Evolutionary conservation across 805 yeast genomes (phyloP).

Genomic region (Barnettozyma wickerhamii): DNA sequence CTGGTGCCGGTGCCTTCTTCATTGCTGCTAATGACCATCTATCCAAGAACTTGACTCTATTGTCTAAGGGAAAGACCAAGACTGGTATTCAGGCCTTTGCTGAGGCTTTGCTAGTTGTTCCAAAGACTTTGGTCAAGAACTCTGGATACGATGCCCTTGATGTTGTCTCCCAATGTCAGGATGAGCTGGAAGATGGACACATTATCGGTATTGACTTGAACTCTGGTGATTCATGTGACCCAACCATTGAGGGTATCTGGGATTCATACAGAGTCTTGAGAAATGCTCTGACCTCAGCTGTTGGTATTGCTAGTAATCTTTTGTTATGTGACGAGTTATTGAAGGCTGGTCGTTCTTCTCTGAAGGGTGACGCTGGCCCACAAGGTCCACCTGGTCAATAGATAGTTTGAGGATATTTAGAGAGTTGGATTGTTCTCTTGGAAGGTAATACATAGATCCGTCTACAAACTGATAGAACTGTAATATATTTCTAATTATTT

Average conservation of each 20-base stretch:
- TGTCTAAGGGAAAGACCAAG: conserved; percentile 78
- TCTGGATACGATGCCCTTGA: conserved; percentile 94
- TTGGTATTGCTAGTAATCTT: conserved; percentile 90
- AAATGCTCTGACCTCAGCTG: conserved; percentile 87
- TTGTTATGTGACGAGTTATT: conserved; percentile 92
- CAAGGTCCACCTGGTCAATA: conserved; percentile 21
- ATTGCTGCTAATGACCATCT: conserved; percentile 74
- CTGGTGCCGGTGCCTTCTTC: conserved; percentile 97
- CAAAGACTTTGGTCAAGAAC: conserved; percentile 87
- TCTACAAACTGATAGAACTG: neutral
- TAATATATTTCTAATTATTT: neutral
- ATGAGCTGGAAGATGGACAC: conserved; percentile 75
- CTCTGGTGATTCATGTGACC: conserved; percentile 95
- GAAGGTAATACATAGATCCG: neutral
- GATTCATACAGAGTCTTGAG: conserved; percentile 92
- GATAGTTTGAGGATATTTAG: neutral
- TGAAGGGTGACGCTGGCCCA: conserved; percentile 41
- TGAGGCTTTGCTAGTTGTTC: conserved; percentile 85
- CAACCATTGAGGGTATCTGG: conserved; percentile 92
- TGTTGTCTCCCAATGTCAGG: conserved; percentile 83
- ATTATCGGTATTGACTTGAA: conserved; percentile 87
- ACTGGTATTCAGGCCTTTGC: conserved; percentile 93
- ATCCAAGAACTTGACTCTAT: conserved; percentile 44
- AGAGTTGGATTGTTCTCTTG: neutral
- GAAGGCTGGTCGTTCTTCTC: conserved; percentile 93